phyloP scores from a whole-genome alignment of 768 basidiomycete species.

The Russula olivacea region DNA sequence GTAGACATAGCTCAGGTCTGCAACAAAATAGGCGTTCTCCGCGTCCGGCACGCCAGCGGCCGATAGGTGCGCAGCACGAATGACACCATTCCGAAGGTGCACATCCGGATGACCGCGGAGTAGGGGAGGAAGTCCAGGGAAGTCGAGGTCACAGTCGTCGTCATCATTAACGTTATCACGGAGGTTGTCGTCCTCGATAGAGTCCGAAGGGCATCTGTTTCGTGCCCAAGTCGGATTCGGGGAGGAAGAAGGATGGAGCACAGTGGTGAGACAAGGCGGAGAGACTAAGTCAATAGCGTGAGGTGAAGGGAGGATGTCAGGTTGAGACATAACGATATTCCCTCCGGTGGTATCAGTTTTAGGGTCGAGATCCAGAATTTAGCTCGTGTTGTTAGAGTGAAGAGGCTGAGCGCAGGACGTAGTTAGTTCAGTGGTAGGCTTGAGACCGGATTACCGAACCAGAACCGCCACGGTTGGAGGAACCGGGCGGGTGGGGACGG shows the following conservation, averaged over 20 bases:
- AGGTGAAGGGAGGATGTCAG: conserved; percentile 43
- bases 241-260: conserved; percentile 21
- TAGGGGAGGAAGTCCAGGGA: conserved; percentile 62
- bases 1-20: conserved; percentile 85
- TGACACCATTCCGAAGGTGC: conserved; percentile 72
- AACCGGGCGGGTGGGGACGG: conserved; percentile 58
- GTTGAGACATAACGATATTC: conserved; percentile 46
- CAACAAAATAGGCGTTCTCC: conserved; percentile 95
- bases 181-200: not conserved
- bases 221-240: conserved; percentile 23
- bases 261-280: conserved; percentile 20
- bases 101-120: conserved; percentile 62
- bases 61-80: conserved; percentile 50
- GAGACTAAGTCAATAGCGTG: conserved; percentile 32
- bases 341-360: conserved; percentile 1
- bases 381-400: not conserved
- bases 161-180: conserved; percentile 4
- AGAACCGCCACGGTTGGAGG: conserved; percentile 65
- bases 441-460: conserved; percentile 59
- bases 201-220: not conserved
- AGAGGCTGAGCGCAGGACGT: not conserved
- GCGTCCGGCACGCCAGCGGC: conserved; percentile 59
- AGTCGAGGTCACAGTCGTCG: conserved; percentile 38
- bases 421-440: conserved; percentile 24
- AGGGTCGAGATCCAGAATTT: conserved; percentile 13